Conservation (phyloP, 176 grass and related monocot species). For the Canna indica region DNA sequence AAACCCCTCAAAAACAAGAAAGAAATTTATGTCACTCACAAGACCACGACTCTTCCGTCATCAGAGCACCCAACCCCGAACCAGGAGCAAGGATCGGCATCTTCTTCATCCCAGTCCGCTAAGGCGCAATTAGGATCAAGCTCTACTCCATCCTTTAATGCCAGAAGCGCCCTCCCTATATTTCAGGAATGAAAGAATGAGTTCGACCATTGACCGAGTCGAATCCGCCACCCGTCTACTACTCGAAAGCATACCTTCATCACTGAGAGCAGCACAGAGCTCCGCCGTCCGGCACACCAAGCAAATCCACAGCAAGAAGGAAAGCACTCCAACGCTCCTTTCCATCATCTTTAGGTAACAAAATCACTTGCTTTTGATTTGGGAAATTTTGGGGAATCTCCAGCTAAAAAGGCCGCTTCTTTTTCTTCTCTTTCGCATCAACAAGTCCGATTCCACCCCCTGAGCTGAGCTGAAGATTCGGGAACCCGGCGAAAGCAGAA, state of each 20-base stretch:
- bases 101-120: conserved; percentile 27
- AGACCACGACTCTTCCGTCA: conserved; percentile 21
- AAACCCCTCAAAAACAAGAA: conserved; percentile 1
- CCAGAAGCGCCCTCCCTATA: conserved; percentile 29
- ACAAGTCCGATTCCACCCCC: neutral
- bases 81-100: conserved; percentile 28
- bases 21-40: conserved; percentile 35
- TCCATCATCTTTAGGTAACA: conserved; percentile 24
- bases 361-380: neutral
- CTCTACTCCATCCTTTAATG: conserved; percentile 18
- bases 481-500: neutral
- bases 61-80: conserved; percentile 28
- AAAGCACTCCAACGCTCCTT: conserved; percentile 4
- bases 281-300: conserved; percentile 17
- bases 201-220: neutral
- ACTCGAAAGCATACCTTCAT: conserved; percentile 22
- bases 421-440: neutral
- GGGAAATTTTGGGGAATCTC: neutral
- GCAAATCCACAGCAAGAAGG: conserved; percentile 15
- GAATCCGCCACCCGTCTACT: neutral
- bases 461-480: neutral
- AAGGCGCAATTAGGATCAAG: conserved; percentile 23
- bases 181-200: conserved; percentile 13
- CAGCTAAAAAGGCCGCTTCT: neutral
- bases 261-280: conserved; percentile 18